These are phyloP conservation scores for Calonectria honghensis DNA, from an alignment of 2,329 filamentous ascomycete species.

Conservation along the genomic window DNA sequence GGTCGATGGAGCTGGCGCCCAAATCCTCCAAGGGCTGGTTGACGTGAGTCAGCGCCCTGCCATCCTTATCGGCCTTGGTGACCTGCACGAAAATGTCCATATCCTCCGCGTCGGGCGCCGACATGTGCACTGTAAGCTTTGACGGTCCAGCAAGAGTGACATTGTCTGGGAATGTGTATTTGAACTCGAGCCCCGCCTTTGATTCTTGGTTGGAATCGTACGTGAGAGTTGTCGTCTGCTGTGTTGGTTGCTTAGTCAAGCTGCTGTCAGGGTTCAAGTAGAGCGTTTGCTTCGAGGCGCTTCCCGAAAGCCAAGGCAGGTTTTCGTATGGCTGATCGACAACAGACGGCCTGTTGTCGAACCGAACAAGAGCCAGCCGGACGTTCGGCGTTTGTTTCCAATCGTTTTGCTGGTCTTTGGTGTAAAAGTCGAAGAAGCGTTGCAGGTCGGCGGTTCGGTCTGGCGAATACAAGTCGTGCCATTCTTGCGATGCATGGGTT, in stretches of 20 bases:
- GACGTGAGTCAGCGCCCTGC: background rate
- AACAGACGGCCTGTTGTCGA: background rate
- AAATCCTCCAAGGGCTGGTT: background rate
- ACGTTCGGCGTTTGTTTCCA: background rate
- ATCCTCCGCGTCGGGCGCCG: background rate
- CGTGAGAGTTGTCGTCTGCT: background rate
- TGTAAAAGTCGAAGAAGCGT: slow-evolving; percentile 11
- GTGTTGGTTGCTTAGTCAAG: background rate
- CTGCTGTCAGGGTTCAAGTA: background rate
- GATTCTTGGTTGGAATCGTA: background rate
- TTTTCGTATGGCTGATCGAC: background rate
- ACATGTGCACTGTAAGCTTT: slow-evolving; percentile 7
- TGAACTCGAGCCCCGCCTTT: background rate
- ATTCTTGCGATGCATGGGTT: background rate
- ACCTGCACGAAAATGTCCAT: background rate
- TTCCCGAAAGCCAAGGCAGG: slow-evolving; percentile 1
- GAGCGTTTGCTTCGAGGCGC: background rate
- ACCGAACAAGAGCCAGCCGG: background rate
- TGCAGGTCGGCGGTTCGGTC: background rate
- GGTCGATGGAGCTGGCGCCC: background rate
- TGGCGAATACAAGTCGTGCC: slow-evolving; percentile 1
- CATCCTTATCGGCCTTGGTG: background rate
- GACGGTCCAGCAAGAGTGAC: background rate
- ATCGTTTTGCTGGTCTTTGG: background rate
- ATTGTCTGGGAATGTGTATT: background rate